Conservation (phyloP, 306 rosid species). For the Medicago arabica region DNA sequence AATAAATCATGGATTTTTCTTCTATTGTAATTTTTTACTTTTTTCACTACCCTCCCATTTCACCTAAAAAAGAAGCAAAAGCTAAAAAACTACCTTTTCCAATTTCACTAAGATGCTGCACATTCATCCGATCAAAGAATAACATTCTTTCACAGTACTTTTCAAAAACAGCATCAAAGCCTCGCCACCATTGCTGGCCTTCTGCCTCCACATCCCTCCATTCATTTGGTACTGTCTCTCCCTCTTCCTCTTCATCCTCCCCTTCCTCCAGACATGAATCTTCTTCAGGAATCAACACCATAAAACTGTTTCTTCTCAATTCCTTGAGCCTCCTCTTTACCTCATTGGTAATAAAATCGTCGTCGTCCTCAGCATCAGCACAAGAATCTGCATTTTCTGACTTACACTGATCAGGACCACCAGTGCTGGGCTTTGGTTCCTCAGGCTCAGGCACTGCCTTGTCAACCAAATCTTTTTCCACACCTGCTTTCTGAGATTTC, state of each 20-base stretch:
- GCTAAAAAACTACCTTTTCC: constrained; percentile 53
- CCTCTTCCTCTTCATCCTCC: constrained; percentile 72
- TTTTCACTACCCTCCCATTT: background rate
- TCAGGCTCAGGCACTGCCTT: constrained; percentile 55
- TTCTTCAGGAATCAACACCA: constrained; percentile 97
- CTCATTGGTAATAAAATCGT: constrained; percentile 88
- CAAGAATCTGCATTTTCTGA: constrained; percentile 58
- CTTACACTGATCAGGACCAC: constrained; percentile 50
- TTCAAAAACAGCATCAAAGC: constrained; percentile 84
- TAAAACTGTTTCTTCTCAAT: constrained; percentile 88
- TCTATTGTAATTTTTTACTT: background rate
- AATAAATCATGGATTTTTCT: background rate
- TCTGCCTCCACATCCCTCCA: constrained; percentile 99
- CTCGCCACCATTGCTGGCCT: constrained; percentile 97
- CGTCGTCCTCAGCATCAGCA: constrained; percentile 77
- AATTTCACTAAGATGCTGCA: constrained; percentile 59
- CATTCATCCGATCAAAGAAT: constrained; percentile 79
- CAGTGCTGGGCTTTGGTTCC: constrained; percentile 54
- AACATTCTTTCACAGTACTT: constrained; percentile 86
- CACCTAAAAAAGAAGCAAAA: constrained; percentile 3
- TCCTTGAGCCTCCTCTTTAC: constrained; percentile 94
- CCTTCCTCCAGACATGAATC: constrained; percentile 80
- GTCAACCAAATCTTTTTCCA: constrained; percentile 50
- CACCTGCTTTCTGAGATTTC: constrained; percentile 62
- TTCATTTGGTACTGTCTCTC: constrained; percentile 64